A percentile compares a stretch with the other conserved stretches of the same genome.
phyloP scores from a whole-genome alignment of 1,284 basidiomycete genomes.

The Tranzscheliella williamsii region DNA sequence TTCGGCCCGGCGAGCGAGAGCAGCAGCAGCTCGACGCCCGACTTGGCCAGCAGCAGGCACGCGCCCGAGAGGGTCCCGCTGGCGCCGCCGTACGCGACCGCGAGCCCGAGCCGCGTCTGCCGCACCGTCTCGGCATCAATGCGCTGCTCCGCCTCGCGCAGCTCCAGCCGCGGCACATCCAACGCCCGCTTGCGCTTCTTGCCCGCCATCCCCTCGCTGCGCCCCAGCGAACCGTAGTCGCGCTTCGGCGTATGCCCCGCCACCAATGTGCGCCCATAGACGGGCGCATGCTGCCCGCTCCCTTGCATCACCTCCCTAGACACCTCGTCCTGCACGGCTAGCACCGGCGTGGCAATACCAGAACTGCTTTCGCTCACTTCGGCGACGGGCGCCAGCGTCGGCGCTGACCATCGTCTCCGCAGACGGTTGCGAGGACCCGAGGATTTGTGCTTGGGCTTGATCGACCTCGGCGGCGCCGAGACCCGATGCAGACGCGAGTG shows the following conservation, averaged over 20 bases:
- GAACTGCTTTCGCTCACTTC: constrained; percentile 59
- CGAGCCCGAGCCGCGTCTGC: constrained; percentile 70
- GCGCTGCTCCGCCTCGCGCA: constrained; percentile 14
- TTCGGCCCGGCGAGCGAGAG: constrained; percentile 74
- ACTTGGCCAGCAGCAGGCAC: constrained; percentile 91
- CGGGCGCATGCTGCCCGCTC: constrained; percentile 3
- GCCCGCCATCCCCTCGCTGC: constrained; percentile 4
- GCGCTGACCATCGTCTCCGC: constrained; percentile 46
- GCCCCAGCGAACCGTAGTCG: constrained; percentile 30
- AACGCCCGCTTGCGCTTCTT: constrained; percentile 21
- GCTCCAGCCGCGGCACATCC: constrained; percentile 33
- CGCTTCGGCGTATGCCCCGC: constrained; percentile 4
- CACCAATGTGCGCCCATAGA: constrained; percentile 24
- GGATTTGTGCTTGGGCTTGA: constrained; percentile 12
- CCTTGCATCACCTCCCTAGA: constrained; percentile 4
- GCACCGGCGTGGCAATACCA: constrained; percentile 52
- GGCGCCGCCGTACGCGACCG: constrained; percentile 83
- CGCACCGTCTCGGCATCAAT: constrained; percentile 28
- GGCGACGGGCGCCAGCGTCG: constrained; percentile 54
- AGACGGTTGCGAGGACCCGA: constrained; percentile 6
- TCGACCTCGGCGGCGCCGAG: constrained; percentile 4
- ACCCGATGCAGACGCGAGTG: constrained; percentile 25
- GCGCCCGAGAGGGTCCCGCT: constrained; percentile 91
- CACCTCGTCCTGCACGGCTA: constrained; percentile 39
- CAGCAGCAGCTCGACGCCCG: constrained; percentile 84